A percentile compares a stretch with the other conserved stretches of the same genome.
Evolutionary conservation across 257 asterid species (phyloP).

Genomic region (Solanum lycopersicoides): DNA sequence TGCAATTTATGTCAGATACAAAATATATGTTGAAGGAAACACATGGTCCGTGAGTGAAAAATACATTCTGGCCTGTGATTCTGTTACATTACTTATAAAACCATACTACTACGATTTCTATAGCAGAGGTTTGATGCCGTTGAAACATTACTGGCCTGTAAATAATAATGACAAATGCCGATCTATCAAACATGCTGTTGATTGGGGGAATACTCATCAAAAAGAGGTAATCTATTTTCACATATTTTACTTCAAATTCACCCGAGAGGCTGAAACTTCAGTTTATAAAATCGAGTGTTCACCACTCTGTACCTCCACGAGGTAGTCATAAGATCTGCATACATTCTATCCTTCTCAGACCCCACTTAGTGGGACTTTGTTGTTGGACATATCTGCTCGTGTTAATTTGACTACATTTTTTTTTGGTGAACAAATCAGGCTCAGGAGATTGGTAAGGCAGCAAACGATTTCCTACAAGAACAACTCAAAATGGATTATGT

Average conservation of each 20-base stretch:
- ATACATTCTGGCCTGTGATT: conserved; percentile 84
- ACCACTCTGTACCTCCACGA: background rate
- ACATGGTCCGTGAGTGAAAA: conserved; percentile 98
- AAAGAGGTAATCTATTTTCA: conserved; percentile 26
- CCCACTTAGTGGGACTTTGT: background rate
- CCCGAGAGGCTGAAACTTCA: background rate
- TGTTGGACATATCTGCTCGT: background rate
- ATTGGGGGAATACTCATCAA: conserved; percentile 69
- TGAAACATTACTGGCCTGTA: conserved; percentile 84
- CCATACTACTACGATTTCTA: conserved; percentile 73
- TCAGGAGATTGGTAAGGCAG: conserved; percentile 55
- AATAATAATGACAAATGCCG: conserved; percentile 54
- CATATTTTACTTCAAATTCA: background rate
- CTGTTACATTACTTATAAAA: conserved; percentile 45
- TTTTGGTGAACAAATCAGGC: conserved; percentile 33
- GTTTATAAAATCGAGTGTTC: background rate
- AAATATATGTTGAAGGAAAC: conserved; percentile 80
- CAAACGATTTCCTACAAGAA: conserved; percentile 40
- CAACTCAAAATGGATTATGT: conserved; percentile 56
- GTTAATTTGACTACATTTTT: background rate
- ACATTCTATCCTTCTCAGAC: no score
- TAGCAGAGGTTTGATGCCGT: conserved; percentile 71
- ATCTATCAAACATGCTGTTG: conserved; percentile 73
- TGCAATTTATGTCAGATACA: conserved; percentile 39
- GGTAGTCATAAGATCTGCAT: no score